These are phyloP conservation scores for Coemansia sp. DNA, from an alignment of 192 early-diverging fungal species.

Conservation along the genomic window DNA sequence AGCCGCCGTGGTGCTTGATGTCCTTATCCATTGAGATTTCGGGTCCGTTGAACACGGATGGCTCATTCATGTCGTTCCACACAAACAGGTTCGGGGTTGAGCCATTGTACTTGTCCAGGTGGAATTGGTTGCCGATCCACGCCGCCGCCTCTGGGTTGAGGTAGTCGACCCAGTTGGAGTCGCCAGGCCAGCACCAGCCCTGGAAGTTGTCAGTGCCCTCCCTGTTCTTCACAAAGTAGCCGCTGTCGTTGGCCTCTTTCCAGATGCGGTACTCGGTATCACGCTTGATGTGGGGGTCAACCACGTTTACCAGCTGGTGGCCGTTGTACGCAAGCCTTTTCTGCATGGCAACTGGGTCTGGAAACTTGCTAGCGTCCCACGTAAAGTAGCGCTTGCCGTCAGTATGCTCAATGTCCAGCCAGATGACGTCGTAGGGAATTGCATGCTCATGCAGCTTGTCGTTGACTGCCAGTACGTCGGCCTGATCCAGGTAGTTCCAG, in stretches of 20 bases:
- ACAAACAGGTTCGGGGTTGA: constrained; percentile 78
- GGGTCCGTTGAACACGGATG: constrained; percentile 93
- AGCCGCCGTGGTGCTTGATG: constrained; percentile 75
- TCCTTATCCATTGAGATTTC: constrained; percentile 98
- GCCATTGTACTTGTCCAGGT: constrained; percentile 76
- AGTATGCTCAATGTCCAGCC: constrained; percentile 99
- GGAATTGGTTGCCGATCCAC: constrained; percentile 81
- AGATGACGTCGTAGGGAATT: constrained; percentile 97
- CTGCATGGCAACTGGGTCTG: constrained; percentile 84
- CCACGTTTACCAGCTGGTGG: constrained; percentile 84
- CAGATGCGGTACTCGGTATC: constrained; percentile 73
- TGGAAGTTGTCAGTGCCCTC: constrained; percentile 71
- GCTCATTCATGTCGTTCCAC: constrained; percentile 99
- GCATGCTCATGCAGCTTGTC: constrained; percentile 82
- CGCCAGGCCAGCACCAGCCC: constrained; percentile 98
- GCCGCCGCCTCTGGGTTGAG: constrained; percentile 68
- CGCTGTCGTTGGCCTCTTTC: constrained; percentile 70
- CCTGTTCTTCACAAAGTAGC: constrained; percentile 76
- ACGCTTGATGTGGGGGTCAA: constrained; percentile 96
- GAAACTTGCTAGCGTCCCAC: constrained; percentile 92
- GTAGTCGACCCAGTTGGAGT: constrained; percentile 92
- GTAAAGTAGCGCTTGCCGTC: constrained; percentile 97
- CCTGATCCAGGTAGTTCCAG: constrained; percentile 96
- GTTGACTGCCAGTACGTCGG: constrained; percentile 84
- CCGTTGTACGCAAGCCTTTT: constrained; percentile 66